Evolutionary conservation across 257 asterid genomes (phyloP).

Genomic region (Handroanthus guayacan): DNA sequence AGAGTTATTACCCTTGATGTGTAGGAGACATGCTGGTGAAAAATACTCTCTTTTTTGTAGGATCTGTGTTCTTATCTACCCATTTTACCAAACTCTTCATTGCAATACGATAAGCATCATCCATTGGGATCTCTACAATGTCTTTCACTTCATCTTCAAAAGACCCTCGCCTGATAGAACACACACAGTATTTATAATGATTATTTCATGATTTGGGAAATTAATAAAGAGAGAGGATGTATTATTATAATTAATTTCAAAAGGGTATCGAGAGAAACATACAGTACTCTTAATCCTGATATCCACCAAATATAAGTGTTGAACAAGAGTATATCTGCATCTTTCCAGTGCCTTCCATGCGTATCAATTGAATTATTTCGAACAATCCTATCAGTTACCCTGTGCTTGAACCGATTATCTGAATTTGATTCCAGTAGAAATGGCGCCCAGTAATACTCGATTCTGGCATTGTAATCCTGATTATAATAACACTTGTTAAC

Average conservation of each 20-base stretch:
- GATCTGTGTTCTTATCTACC: constrained; percentile 69
- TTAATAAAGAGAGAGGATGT: neutral
- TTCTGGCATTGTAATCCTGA: constrained; percentile 78
- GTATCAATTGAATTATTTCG: constrained; percentile 65
- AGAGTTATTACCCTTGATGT: constrained; percentile 54
- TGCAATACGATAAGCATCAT: constrained; percentile 72
- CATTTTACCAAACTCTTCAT: constrained; percentile 68
- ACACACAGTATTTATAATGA: neutral
- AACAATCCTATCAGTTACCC: constrained; percentile 58
- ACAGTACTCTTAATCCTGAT: constrained; percentile 67
- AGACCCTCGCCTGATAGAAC: constrained; percentile 57
- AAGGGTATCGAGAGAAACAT: neutral
- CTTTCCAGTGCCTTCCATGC: constrained; percentile 79
- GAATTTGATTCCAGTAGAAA: constrained; percentile 84
- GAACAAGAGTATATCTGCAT: constrained; percentile 76
- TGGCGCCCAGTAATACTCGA: constrained; percentile 93
- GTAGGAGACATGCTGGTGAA: constrained; percentile 81
- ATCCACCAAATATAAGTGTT: constrained; percentile 93
- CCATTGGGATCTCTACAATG: constrained; percentile 43
- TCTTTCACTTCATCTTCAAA: constrained; percentile 62
- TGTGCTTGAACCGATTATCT: constrained; percentile 69
- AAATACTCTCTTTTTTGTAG: constrained; percentile 57
- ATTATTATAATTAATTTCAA: neutral
- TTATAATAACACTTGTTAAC: neutral
- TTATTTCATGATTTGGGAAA: neutral